Percentiles rank a stretch among this genome's conserved stretches.
These are phyloP conservation scores for Sarocladium oryzae DNA, from an alignment of 2,329 filamentous ascomycete species.

Conservation along the genomic window DNA sequence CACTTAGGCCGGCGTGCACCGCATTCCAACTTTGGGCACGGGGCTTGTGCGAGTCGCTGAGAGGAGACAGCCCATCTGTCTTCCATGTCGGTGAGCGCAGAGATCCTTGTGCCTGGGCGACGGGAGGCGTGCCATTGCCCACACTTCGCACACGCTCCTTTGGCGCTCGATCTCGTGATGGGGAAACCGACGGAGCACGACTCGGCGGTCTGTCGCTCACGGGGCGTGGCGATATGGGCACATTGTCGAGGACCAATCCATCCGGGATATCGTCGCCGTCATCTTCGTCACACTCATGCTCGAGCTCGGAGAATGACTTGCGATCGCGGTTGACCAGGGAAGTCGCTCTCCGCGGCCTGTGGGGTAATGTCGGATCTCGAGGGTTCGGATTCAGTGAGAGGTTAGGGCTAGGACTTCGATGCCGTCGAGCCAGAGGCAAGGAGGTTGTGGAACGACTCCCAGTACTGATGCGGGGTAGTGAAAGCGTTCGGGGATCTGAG, in stretches of 20 bases:
- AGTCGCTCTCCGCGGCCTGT: conserved; percentile 51
- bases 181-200: conserved; percentile 44
- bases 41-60: conserved; percentile 33
- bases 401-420: conserved; percentile 46
- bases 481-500: conserved; percentile 27
- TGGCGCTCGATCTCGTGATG: conserved; percentile 44
- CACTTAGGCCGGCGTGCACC: conserved; percentile 60
- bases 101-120: conserved; percentile 53
- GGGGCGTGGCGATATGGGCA: conserved; percentile 71
- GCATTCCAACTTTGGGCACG: conserved; percentile 71
- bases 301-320: conserved; percentile 64
- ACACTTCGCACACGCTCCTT: conserved; percentile 48
- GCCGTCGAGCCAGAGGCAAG: conserved; percentile 31
- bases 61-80: conserved; percentile 28
- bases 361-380: conserved; percentile 32
- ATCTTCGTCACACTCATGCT: conserved; percentile 70
- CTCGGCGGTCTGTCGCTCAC: conserved; percentile 48
- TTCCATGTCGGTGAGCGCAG: conserved; percentile 52
- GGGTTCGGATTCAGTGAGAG: conserved; percentile 31
- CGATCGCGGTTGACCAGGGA: conserved; percentile 62
- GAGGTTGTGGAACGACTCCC: conserved; percentile 28
- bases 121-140: conserved; percentile 58
- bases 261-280: conserved; percentile 74
- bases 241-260: conserved; percentile 72
- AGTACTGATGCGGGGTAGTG: conserved; percentile 12